Evolutionary conservation across 352 stramenopile species (phyloP).

Genomic region (Pythium apleroticum): DNA sequence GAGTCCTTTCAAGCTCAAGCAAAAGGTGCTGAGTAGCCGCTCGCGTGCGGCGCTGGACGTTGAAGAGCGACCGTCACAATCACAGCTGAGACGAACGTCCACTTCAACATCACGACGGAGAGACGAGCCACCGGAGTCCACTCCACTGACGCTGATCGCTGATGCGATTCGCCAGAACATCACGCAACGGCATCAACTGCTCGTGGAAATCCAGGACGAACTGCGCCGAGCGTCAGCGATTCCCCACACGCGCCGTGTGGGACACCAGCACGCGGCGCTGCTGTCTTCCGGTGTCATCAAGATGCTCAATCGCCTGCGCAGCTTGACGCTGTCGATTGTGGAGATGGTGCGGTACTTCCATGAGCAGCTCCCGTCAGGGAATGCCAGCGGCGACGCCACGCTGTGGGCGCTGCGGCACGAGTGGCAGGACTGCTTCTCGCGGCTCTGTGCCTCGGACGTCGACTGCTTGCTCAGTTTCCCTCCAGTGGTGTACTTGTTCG

Average conservation of each 20-base stretch:
- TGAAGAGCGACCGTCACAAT: background rate
- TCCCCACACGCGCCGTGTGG: background rate
- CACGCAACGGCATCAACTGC: constrained; percentile 38
- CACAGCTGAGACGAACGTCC: background rate
- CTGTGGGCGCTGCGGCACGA: constrained; percentile 41
- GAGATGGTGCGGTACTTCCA: constrained; percentile 65
- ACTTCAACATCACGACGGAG: background rate
- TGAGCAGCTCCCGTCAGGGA: constrained; percentile 25
- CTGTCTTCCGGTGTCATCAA: constrained; percentile 43
- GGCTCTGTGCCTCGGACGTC: constrained; percentile 47
- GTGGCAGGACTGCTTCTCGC: constrained; percentile 45
- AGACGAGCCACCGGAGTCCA: constrained; percentile 6
- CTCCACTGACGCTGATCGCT: constrained; percentile 37
- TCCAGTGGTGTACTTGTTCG: constrained; percentile 39
- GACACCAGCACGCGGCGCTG: constrained; percentile 16
- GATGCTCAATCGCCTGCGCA: constrained; percentile 59
- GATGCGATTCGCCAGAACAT: constrained; percentile 55
- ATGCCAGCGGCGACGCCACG: background rate
- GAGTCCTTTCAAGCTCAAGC: constrained; percentile 67
- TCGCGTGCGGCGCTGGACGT: constrained; percentile 15
- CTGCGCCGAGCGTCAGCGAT: background rate
- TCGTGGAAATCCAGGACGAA: constrained; percentile 38
- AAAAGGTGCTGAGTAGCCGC: constrained; percentile 51
- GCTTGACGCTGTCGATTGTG: constrained; percentile 56
- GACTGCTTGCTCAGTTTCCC: constrained; percentile 45